phyloP scores from a whole-genome alignment of 2,329 filamentous ascomycete genomes.

The Cladosporium halotolerans region DNA sequence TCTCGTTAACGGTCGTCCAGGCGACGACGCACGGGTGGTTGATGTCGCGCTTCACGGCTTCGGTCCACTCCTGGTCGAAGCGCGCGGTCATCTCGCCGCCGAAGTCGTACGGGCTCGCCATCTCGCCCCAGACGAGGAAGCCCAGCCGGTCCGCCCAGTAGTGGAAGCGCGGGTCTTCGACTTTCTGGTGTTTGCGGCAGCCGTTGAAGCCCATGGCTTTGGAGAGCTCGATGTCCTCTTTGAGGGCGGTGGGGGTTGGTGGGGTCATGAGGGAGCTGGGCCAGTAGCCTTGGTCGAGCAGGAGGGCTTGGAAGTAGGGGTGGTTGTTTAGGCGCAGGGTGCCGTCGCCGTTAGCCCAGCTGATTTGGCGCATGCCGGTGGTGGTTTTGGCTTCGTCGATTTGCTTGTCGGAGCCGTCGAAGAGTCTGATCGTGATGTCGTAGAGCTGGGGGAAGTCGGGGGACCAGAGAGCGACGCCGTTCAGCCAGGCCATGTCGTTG shows the following conservation, averaged over 20 bases:
- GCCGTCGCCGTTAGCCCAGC: conserved; percentile 53
- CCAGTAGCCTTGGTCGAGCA: conserved; percentile 60
- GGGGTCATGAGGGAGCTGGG: conserved; percentile 56
- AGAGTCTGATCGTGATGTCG: conserved; percentile 49
- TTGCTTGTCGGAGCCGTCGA: conserved; percentile 33
- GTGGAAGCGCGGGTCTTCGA: conserved; percentile 55
- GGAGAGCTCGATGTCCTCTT: conserved; percentile 48
- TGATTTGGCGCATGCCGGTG: conserved; percentile 55
- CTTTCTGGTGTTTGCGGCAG: conserved; percentile 60
- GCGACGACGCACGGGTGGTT: conserved; percentile 60
- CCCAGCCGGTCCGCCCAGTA: conserved; percentile 58
- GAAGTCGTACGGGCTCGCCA: conserved; percentile 60
- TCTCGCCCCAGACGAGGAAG: conserved; percentile 59
- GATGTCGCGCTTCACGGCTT: conserved; percentile 56
- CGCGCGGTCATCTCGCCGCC: conserved; percentile 52
- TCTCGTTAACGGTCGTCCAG: conserved; percentile 62
- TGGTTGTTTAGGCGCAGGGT: conserved; percentile 54
- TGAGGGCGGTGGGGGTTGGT: conserved; percentile 41
- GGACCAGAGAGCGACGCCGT: conserved; percentile 57
- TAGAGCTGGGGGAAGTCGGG: conserved; percentile 54
- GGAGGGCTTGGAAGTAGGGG: conserved; percentile 55
- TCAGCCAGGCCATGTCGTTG: conserved; percentile 39
- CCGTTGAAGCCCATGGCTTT: conserved; percentile 61
- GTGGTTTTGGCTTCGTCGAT: conserved; percentile 55
- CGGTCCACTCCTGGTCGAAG: conserved; percentile 60